These are phyloP conservation scores for Sclerotinia trifoliorum DNA, from an alignment of 2,329 filamentous ascomycete species.

Conservation along the genomic window DNA sequence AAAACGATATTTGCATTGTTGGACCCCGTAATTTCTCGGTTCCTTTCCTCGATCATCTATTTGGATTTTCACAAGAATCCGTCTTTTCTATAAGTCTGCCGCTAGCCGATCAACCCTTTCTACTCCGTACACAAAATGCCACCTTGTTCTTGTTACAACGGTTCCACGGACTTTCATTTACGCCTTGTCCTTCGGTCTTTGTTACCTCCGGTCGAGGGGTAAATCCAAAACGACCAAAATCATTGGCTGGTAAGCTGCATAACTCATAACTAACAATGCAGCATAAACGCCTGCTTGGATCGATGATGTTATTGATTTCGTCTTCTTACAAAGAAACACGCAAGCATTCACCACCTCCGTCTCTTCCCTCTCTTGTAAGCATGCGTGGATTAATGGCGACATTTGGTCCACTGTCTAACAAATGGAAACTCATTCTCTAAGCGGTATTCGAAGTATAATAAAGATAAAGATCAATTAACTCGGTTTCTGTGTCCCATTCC, in stretches of 20 bases:
- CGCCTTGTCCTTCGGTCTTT: slow-evolving; percentile 11
- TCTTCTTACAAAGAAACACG: slow-evolving; percentile 18
- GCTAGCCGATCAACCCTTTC: neutral
- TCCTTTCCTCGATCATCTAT: neutral
- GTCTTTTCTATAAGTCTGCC: neutral
- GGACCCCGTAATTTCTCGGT: neutral
- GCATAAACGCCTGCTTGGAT: slow-evolving; percentile 1
- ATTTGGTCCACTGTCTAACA: neutral
- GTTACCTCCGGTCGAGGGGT: slow-evolving; percentile 29
- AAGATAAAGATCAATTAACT: neutral
- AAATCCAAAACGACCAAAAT: slow-evolving; percentile 13
- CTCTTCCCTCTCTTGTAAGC: neutral
- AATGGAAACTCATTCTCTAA: neutral
- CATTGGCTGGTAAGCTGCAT: slow-evolving; percentile 19
- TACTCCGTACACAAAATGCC: neutral
- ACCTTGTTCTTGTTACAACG: neutral
- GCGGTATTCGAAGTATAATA: neutral
- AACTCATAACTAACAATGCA: neutral
- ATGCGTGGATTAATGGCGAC: neutral
- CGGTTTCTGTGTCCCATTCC: too few relatives aligned
- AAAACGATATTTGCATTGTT: neutral
- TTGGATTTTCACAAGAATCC: neutral
- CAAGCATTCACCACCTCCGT: slow-evolving; percentile 19
- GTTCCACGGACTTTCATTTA: slow-evolving; percentile 1
- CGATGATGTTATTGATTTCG: slow-evolving; percentile 26